These are phyloP conservation scores for Talaromyces proteolyticus DNA, from an alignment of 495 filamentous ascomycete genomes.

Conservation along the genomic window DNA sequence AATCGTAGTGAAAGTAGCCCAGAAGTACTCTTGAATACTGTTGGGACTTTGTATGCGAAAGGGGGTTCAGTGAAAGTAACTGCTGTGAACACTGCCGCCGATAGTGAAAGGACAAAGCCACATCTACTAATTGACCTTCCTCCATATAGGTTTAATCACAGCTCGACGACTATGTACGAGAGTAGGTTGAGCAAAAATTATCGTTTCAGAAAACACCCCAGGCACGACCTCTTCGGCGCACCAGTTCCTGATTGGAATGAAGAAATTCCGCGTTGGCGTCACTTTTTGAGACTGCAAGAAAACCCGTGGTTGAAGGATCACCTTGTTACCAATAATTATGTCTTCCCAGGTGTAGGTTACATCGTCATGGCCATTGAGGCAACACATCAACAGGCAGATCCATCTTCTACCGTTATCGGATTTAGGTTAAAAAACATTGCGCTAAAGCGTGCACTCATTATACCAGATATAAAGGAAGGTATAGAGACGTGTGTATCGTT, in stretches of 20 bases:
- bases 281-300: slow-evolving; percentile 31
- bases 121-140: slow-evolving; percentile 25
- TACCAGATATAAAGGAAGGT: slow-evolving; percentile 13
- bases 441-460: slow-evolving; percentile 31
- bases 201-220: slow-evolving; percentile 20
- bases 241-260: slow-evolving; percentile 21
- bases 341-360: slow-evolving; percentile 38
- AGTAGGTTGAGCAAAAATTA: slow-evolving; percentile 25
- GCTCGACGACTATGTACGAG: slow-evolving; percentile 23
- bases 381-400: slow-evolving; percentile 14
- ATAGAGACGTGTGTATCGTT: background rate
- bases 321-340: slow-evolving; percentile 22
- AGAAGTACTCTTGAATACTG: slow-evolving; percentile 10
- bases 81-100: slow-evolving; percentile 4
- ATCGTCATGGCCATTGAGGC: slow-evolving; percentile 35
- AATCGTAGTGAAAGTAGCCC: slow-evolving; percentile 2
- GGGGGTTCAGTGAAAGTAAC: slow-evolving; percentile 10
- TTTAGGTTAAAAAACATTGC: slow-evolving; percentile 27
- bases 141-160: slow-evolving; percentile 28
- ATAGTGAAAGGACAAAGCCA: background rate
- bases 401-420: slow-evolving; percentile 1
- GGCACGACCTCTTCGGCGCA: slow-evolving; percentile 27
- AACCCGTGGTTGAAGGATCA: slow-evolving; percentile 39
- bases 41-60: slow-evolving; percentile 16
- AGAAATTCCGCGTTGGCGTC: slow-evolving; percentile 29